Conservation (phyloP, 1,284 basidiomycete genomes). For the Agaricales sp. region DNA sequence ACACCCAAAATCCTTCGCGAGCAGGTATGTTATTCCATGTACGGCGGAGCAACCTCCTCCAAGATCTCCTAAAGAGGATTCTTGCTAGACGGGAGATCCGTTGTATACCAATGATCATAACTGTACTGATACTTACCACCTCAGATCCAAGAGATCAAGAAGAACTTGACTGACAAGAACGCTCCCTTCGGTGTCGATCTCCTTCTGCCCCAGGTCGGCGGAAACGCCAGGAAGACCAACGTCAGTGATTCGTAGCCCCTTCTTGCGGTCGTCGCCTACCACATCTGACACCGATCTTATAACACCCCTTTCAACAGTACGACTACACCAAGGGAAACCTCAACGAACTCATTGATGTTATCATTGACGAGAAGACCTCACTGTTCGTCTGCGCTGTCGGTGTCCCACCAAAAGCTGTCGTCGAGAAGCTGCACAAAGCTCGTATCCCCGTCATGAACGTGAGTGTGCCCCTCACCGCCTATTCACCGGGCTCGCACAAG, state of each 20-base stretch:
- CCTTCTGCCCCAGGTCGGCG: slow-evolving; percentile 75
- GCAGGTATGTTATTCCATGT: slow-evolving; percentile 43
- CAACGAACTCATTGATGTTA: slow-evolving; percentile 73
- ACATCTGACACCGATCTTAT: slow-evolving; percentile 1
- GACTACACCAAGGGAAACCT: slow-evolving; percentile 79
- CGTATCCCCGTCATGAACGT: slow-evolving; percentile 77
- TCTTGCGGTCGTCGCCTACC: not conserved
- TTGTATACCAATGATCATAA: not conserved
- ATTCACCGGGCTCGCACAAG: not conserved
- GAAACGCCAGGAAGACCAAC: slow-evolving; percentile 78
- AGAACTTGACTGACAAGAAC: slow-evolving; percentile 54
- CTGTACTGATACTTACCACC: slow-evolving; percentile 3
- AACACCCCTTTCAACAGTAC: slow-evolving; percentile 42
- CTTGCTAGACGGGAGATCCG: too few relatives aligned
- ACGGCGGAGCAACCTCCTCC: too few relatives aligned
- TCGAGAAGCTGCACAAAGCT: slow-evolving; percentile 71
- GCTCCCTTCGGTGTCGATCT: slow-evolving; percentile 84
- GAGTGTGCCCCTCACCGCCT: not conserved
- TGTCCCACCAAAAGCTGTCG: slow-evolving; percentile 68
- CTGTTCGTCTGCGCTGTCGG: slow-evolving; percentile 86
- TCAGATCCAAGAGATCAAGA: slow-evolving; percentile 69
- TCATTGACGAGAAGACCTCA: slow-evolving; percentile 75
- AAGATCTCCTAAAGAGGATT: too few relatives aligned
- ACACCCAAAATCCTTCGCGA: slow-evolving; percentile 64
- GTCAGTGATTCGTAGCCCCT: slow-evolving; percentile 29